Percentiles rank a stretch among this genome's conserved stretches.
Evolutionary conservation across 2,329 filamentous ascomycete genomes (phyloP).

Genomic region (Monosporascus sp.): DNA sequence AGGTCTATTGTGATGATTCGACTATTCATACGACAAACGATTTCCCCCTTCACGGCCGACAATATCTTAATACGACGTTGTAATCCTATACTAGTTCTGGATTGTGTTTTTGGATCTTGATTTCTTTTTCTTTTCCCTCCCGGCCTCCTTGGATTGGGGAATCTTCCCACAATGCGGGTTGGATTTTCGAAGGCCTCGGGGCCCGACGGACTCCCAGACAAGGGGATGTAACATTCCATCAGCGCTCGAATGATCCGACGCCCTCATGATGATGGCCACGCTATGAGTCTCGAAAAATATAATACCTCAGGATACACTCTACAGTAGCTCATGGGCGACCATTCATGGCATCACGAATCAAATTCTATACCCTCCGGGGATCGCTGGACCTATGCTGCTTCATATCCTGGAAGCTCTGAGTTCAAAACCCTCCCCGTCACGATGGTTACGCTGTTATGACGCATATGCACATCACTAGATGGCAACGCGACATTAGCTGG

Average conservation of each 20-base stretch:
- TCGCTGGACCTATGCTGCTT: conserved; percentile 1
- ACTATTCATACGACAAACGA: conserved; percentile 2
- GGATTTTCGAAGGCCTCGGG: conserved; percentile 11
- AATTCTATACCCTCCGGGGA: conserved; percentile 28
- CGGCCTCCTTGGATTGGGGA: conserved; percentile 15
- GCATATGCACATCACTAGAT: conserved; percentile 30
- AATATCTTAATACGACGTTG: conserved; percentile 22
- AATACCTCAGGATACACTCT: conserved; percentile 29
- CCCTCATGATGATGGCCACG: conserved; percentile 25
- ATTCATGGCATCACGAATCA: conserved; percentile 31
- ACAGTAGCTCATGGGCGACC: conserved; percentile 31
- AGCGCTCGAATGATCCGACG: conserved; percentile 22
- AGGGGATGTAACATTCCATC: conserved; percentile 12
- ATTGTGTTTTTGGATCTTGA: conserved; percentile 14
- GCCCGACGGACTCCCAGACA: conserved; percentile 15
- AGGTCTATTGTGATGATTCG: conserved; percentile 9
- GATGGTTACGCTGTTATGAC: conserved; percentile 33
- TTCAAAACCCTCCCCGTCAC: conserved; percentile 23
- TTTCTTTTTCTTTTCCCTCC: conserved; percentile 8
- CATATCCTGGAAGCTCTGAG: conserved; percentile 15
- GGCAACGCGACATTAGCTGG: conserved; percentile 21
- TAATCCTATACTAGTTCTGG: conserved; percentile 25
- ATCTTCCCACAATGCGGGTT: conserved; percentile 14
- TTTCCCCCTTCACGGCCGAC: conserved; percentile 9
- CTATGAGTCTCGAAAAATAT: conserved; percentile 14